Percentiles rank a stretch among this genome's conserved stretches.
Evolutionary conservation across 2,329 filamentous ascomycete genomes (phyloP).

Genomic region (Sporothrix pseudoabietina): DNA sequence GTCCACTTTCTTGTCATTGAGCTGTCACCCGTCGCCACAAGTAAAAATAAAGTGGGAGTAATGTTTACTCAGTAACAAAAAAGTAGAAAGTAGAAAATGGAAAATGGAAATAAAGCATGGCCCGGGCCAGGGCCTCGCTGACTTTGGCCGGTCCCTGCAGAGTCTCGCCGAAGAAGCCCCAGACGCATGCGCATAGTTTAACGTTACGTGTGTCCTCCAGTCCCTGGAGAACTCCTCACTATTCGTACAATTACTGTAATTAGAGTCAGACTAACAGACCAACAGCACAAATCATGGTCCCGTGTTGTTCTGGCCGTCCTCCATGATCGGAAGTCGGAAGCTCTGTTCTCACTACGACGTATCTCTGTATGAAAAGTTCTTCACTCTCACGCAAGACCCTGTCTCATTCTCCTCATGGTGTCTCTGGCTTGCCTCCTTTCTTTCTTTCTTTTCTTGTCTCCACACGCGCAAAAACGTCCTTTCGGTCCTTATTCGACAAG

Average conservation of each 20-base stretch:
- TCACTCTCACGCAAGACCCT: not conserved
- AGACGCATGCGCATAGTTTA: not conserved
- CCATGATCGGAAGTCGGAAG: not conserved
- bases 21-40: not conserved
- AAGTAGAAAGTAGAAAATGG: too few relatives aligned
- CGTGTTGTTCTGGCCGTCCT: not conserved
- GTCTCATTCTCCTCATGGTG: not conserved
- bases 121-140: not conserved
- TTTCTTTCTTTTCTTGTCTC: not conserved
- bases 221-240: not conserved
- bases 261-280: not conserved
- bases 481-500: conserved; percentile 13
- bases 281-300: not conserved
- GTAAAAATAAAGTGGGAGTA: not conserved
- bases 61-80: too few relatives aligned
- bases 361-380: not conserved
- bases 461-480: not conserved
- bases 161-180: conserved; percentile 19
- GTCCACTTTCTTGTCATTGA: not conserved
- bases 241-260: not conserved
- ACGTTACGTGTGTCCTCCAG: not conserved
- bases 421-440: not conserved
- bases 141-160: conserved; percentile 2
- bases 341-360: not conserved
- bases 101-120: not conserved